Base-by-base conservation (phyloP, 805 yeast genomes). In the Candida schatavii region DNA sequence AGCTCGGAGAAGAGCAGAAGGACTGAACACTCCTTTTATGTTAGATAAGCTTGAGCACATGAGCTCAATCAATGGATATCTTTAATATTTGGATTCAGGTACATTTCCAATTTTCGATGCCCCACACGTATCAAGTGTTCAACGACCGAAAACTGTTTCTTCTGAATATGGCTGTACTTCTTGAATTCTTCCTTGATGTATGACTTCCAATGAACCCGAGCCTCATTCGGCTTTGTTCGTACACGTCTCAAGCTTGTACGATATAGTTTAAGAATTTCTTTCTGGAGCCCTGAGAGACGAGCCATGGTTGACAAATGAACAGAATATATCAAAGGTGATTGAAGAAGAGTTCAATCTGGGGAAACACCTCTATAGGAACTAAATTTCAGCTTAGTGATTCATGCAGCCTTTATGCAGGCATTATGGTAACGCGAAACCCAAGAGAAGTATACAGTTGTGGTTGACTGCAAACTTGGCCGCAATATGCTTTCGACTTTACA, bases 91-190 rank as follows among this genome's bases (percentile, higher is more conserved):
- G 86, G 80, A 47, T 80, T 76, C 50, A 83, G 77, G 50, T 81
- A 85, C 78, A 82, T 77, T 47, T 88, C 95, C 38, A 75, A 70
- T 53, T 85, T 71, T 55, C 82, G 80, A 46, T 76, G 71, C 3
- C 98, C 98, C 3, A 76, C 73, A 44, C 98, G 70, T 31, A 90
- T 61, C 29, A 91, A 69, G 62, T 90, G 89, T 58, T 90, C 98
- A 34, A 90, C 80, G 1, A 96, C 85, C 34, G 83, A 73, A 59
- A 90, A 90, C 49, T 88, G 95, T 51, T 86, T 83, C 59, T 85
- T 82, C 28, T 85, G 79, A 9, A 90, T 62, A 23, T 59, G 51
- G 38, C 70, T 65, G 57, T 81, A 70, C 50, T 80, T 79, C 13
- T 55, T 65, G 59, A 90, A 91, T 56, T 88, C 91, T n/a, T 50